These are phyloP conservation scores for Apiotrichum gamsii DNA, from an alignment of 1,284 basidiomycete genomes.

Conservation along the genomic window DNA sequence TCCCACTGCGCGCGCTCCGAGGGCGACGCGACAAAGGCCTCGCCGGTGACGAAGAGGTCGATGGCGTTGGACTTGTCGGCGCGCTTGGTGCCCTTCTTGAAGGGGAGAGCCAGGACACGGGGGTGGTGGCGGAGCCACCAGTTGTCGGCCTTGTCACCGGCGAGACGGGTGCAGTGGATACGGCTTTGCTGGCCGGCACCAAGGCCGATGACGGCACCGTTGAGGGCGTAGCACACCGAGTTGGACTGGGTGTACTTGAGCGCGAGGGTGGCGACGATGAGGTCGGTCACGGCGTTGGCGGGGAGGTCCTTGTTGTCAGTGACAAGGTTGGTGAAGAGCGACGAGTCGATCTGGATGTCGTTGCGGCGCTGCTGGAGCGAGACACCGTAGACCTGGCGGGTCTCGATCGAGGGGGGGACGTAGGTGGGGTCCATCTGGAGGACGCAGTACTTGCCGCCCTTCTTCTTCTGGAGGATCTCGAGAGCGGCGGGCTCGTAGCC, in stretches of 20 bases:
- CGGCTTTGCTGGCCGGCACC: slow-evolving; percentile 98
- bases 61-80: slow-evolving; percentile 96
- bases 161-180: slow-evolving; percentile 97
- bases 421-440: slow-evolving; percentile 83
- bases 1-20: slow-evolving; percentile 91
- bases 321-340: slow-evolving; percentile 82
- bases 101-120: slow-evolving; percentile 60
- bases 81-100: slow-evolving; percentile 96
- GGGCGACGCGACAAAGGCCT: slow-evolving; percentile 66
- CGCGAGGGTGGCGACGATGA: slow-evolving; percentile 90
- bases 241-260: slow-evolving; percentile 99
- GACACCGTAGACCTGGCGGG: slow-evolving; percentile 91
- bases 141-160: slow-evolving; percentile 95
- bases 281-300: slow-evolving; percentile 65
- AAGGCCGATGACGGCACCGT: slow-evolving; percentile 88
- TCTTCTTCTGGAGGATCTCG: slow-evolving; percentile 91
- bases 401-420: slow-evolving; percentile 71
- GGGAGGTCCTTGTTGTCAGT: slow-evolving; percentile 79
- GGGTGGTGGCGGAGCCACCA: slow-evolving; percentile 99
- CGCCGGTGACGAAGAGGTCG: slow-evolving; percentile 90
- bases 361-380: slow-evolving; percentile 88
- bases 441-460: slow-evolving; percentile 97
- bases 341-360: slow-evolving; percentile 76
- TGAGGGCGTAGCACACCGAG: slow-evolving; percentile 92
- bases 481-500: slow-evolving; percentile 84